These are phyloP conservation scores for Penicillium sumatraense DNA, from an alignment of 2,329 filamentous ascomycete genomes.

Conservation along the genomic window DNA sequence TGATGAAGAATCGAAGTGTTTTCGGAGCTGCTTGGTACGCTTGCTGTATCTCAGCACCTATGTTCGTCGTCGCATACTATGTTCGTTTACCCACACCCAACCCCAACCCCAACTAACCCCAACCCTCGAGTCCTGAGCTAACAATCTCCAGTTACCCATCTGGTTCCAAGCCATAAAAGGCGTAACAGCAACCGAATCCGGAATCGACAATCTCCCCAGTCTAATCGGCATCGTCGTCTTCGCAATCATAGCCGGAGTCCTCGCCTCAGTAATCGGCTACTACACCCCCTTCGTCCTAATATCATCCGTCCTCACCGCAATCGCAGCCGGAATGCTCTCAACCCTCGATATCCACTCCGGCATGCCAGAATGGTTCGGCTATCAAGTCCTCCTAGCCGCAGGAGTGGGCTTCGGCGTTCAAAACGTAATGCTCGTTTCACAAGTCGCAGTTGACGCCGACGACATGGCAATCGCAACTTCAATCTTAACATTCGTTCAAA, in stretches of 20 bases:
- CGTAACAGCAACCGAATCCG: conserved; percentile 47
- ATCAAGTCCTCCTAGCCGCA: conserved; percentile 39
- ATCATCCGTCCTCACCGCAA: conserved; percentile 36
- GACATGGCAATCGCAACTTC: conserved; percentile 41
- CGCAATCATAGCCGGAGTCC: conserved; percentile 35
- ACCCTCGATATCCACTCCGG: conserved; percentile 41
- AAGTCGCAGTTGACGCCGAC: conserved; percentile 35
- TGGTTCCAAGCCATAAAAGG: conserved; percentile 56
- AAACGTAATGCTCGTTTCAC: conserved; percentile 38
- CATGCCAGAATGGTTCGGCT: conserved; percentile 43
- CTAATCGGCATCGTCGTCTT: conserved; percentile 38
- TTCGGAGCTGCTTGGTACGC: conserved; percentile 11
- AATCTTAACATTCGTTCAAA: conserved; percentile 41
- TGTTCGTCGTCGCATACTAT: conserved; percentile 19
- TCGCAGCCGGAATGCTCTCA: conserved; percentile 48
- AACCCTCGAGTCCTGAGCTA: too few species aligned
- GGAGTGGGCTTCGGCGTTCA: conserved; percentile 43
- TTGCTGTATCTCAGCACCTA: conserved; percentile 10
- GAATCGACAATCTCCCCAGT: conserved; percentile 46
- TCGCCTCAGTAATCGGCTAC: conserved; percentile 38
- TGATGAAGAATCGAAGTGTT: conserved; percentile 43
- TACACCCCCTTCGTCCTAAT: conserved; percentile 44
- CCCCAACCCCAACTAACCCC: too few species aligned
- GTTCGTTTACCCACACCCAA: conserved; percentile 4
- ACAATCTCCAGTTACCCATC: conserved; percentile 38